Evolutionary conservation across 768 basidiomycete genomes (phyloP), one percentile per base, ranked within the genome.

Genomic region (Pleurotus citrinopileatus): DNA sequence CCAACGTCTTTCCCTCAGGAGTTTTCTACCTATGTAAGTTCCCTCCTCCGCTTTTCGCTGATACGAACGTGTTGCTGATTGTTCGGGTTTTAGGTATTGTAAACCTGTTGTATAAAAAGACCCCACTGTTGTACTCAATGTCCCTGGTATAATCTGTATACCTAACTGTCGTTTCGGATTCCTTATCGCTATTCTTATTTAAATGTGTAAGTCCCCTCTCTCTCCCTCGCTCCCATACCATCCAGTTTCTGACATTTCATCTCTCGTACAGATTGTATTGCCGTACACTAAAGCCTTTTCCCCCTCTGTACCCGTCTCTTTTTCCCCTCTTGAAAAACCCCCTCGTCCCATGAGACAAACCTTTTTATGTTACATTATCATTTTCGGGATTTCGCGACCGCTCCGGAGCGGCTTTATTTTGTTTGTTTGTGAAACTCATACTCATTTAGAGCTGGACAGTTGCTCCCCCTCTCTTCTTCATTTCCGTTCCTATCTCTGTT

Each of bases 31-130:
- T 52, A 47, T 40, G 42, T 42, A 22, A n/a, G 38, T 52, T 22
- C 37, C 15, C 23, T n/a, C 7, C 26, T 37, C 32, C 19, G 47
- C 8, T 1, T 3, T 34, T 8, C n/a, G 19, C 32, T 22, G 2
- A n/a, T 42, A n/a, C 9, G 25, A 2, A 20, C 19, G 15, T 15
- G 25, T 26, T 34, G 19, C 44, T 46, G 9, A 46, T 15, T 7
- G 19, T 9, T 32, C 19, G 28, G 15, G 7, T n/a, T 53, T 9
- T 28, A 53, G 52, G 52, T 53, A 42, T 42, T 53, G 20, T 53
- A 53, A 53, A 6, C 28, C 47, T 50, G 47, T 36, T 50, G 47
- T 50, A 50, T 22, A 1, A 50, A 44, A 42, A 44, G 25, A 26
- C 43, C 19, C 26, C 43, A 44, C 43, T 44, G 43, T 44, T 44